Base-by-base conservation (phyloP, 2,329 filamentous ascomycete genomes). In the Pseudocercospora macadamiae region DNA sequence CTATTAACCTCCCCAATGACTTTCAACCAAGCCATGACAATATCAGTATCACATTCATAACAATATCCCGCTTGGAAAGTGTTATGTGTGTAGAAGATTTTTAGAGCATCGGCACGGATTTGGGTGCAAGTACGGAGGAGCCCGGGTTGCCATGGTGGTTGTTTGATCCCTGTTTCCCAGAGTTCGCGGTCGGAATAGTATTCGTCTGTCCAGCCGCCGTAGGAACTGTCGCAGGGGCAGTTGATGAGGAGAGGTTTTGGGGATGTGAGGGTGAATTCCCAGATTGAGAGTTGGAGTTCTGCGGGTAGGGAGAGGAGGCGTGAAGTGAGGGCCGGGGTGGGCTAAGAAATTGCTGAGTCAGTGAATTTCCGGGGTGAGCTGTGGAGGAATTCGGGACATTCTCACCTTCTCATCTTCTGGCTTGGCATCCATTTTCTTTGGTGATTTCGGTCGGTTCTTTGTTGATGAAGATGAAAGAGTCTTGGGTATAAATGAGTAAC, bases 21-120 rank as follows among this genome's bases (percentile, higher is more conserved):
- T 19, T 36, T 45, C 21, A 67, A 48, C 64, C 64, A 67, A 26
- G 54, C 51, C 2, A 58, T 21, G 18, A 60, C 58, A 9, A 58
- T 55, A 5, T 57, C 61, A 3, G 21, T 51, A 34, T 64, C 51
- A 21, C 60, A 60, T 42, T 64, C 57, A 18, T 59, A 62, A 58
- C 66, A 68, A 54, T 68, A 67, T 12, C 62, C 61, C 2, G 64
- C 57, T 36, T 55, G 60, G 51, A 69, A 69, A 1, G 6, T 25
- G 37, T 68, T 68, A 18, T 54, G 45, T 34, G 58, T 54, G 63
- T 64, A 69, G 53, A 66, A 68, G 26, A 68, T 68, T 10, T 64
- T 62, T 21, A 68, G 32, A 2, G 66, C 62, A n/a, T 64, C 57
- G 14, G 44, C 55, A 21, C 67, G 66, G 42, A 68, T 59, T 21